Evolutionary conservation across 1,284 basidiomycete species (phyloP).

Genomic region (Cryptococcus maquisensis): DNA sequence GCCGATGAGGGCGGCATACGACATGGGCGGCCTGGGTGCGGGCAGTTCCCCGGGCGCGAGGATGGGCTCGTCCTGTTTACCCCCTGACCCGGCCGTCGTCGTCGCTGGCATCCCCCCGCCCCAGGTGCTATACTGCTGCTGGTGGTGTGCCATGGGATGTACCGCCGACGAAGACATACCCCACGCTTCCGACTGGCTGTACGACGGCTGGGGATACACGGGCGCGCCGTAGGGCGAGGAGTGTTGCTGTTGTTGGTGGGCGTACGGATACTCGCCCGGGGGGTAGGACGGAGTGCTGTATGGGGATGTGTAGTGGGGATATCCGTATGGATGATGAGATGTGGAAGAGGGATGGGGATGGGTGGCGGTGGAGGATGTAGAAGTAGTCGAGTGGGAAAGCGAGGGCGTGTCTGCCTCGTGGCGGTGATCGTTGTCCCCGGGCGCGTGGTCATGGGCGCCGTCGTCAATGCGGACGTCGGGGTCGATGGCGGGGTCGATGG

Average conservation of each 20-base stretch:
- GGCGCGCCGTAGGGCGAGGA: conserved; percentile 4
- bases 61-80: conserved; percentile 39
- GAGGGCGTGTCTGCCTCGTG: conserved; percentile 20
- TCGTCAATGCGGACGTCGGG: background rate
- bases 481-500: background rate
- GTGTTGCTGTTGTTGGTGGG: too few relatives aligned
- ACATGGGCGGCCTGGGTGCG: conserved; percentile 39
- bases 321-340: conserved; percentile 4
- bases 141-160: conserved; percentile 2
- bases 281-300: background rate
- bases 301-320: conserved; percentile 1
- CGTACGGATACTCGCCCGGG: conserved; percentile 6
- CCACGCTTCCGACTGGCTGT: too few relatives aligned
- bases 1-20: conserved; percentile 47
- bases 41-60: conserved; percentile 39
- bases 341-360: conserved; percentile 12
- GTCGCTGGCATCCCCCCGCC: conserved; percentile 10
- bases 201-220: background rate
- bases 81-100: conserved; percentile 12
- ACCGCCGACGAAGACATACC: background rate
- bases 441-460: background rate
- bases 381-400: conserved; percentile 4
- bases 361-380: conserved; percentile 8
- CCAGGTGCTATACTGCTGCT: conserved; percentile 14
- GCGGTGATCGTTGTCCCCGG: too few relatives aligned